phyloP scores from a whole-genome alignment of 202 grass and related monocot species.

The Cymbopogon flexuosus region DNA sequence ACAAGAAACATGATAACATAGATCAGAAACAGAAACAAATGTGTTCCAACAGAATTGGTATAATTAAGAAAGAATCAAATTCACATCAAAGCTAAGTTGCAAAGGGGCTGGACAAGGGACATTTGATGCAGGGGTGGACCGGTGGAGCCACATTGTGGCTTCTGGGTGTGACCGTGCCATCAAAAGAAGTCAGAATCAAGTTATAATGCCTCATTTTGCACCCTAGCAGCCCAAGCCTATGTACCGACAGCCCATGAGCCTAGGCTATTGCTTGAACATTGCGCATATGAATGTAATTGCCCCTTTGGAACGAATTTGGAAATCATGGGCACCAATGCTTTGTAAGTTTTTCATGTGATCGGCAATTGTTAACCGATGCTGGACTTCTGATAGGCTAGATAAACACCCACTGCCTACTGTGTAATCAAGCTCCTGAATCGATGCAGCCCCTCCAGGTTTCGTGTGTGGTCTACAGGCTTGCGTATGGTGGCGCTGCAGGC shows the following conservation, averaged over 20 bases:
- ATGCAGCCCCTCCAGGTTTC: neutral
- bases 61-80: constrained; percentile 21
- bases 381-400: neutral
- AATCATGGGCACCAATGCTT: neutral
- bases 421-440: neutral
- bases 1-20: constrained; percentile 9
- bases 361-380: neutral
- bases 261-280: neutral
- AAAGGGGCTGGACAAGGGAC: neutral
- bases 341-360: neutral
- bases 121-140: neutral
- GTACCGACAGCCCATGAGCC: neutral
- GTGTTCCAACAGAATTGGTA: neutral
- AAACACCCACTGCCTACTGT: neutral
- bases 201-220: neutral
- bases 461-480: neutral
- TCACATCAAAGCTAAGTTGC: constrained; percentile 7
- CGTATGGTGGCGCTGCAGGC: neutral
- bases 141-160: neutral
- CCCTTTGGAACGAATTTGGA: neutral
- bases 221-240: neutral
- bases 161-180: neutral
- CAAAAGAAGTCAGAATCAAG: neutral
- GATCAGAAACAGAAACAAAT: constrained; percentile 5
- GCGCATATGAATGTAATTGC: neutral